Base-by-base conservation (phyloP, 805 yeast genomes). In the Pichia nanzhaoensis region DNA sequence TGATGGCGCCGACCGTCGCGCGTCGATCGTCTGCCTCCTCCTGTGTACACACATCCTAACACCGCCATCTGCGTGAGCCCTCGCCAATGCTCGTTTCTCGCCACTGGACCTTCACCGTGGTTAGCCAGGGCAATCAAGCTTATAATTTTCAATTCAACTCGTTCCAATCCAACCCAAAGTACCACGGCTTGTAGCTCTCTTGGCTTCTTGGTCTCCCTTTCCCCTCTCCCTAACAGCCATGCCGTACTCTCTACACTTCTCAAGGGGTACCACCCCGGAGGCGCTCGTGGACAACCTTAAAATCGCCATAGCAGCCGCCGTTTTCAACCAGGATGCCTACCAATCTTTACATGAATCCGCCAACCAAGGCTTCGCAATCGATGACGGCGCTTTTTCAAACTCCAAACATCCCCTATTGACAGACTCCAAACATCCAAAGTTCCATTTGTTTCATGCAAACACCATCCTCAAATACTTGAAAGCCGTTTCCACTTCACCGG, bases 391-490 rank as follows among this genome's bases (percentile, higher is more conserved):
- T 5, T 37, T 45, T 7, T 24, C 35, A 13, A 45, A 49, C n/a
- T 28, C 22, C 12, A 28, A 50, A 44, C 28, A 50, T 56, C 27
- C 42, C 42, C 5, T 49, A 64, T 39, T 53, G 45, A 20, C 43
- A 7, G 65, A 73, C 49, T 45, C 60, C 6, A 69, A 69, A 49
- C 22, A 42, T 19, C 60, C 69, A 33, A 61, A 63, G 6, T 73
- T 78, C 43, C 75, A 73, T 53, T 68, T 84, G 50, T 64, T 70
- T 46, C 87, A 83, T 60, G 70, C 86, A 18, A 81, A 83, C 57
- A 80, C 93, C 18, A 78, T 83, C 42, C 80, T 83, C 50, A 78
- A 80, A 60, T 84, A 78, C 55, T 64, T 80, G 50, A 67, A 77
- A 35, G 62, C 61, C n/a, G 41, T 51, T 9, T 45, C 56, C 17